Conservation (phyloP, 495 filamentous ascomycete species). For the Penicillium manginii region DNA sequence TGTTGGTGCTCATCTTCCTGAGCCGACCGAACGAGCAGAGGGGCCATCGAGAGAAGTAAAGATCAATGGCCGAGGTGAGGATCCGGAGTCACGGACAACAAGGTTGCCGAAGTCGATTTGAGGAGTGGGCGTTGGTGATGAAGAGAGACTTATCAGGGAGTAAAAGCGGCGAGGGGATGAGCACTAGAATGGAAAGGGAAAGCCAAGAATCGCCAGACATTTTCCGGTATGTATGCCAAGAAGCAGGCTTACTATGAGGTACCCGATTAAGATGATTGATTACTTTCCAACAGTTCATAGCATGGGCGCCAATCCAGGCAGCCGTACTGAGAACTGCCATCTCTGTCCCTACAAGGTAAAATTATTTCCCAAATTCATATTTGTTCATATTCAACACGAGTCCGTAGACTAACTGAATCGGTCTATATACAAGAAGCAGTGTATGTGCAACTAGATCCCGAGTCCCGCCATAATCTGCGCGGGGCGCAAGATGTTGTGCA, state of each 20-base stretch:
- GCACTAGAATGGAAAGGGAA: too few relatives aligned
- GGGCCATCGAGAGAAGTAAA: constrained; percentile 14
- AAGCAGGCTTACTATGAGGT: too few relatives aligned
- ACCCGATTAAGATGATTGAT: too few relatives aligned
- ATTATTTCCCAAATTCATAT: background rate
- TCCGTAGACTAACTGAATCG: background rate
- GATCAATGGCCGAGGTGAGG: constrained; percentile 8
- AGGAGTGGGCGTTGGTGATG: constrained; percentile 6
- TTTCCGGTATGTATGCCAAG: too few relatives aligned
- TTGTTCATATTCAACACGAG: background rate
- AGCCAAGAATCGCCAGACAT: too few relatives aligned
- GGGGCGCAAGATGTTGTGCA: background rate
- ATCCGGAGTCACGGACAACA: constrained; percentile 5
- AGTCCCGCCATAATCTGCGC: background rate
- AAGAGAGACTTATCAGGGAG: background rate
- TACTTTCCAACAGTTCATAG: too few relatives aligned
- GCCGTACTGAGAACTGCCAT: too few relatives aligned
- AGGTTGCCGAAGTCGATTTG: constrained; percentile 5
- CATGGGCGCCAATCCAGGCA: too few relatives aligned
- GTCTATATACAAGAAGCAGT: constrained; percentile 1
- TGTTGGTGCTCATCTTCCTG: constrained; percentile 30
- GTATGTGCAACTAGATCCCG: background rate
- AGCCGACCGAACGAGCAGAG: constrained; percentile 19
- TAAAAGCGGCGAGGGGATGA: too few relatives aligned
- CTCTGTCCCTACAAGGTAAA: background rate